Conservation (phyloP, 2,329 filamentous ascomycete genomes). For the Oidium heveae region DNA sequence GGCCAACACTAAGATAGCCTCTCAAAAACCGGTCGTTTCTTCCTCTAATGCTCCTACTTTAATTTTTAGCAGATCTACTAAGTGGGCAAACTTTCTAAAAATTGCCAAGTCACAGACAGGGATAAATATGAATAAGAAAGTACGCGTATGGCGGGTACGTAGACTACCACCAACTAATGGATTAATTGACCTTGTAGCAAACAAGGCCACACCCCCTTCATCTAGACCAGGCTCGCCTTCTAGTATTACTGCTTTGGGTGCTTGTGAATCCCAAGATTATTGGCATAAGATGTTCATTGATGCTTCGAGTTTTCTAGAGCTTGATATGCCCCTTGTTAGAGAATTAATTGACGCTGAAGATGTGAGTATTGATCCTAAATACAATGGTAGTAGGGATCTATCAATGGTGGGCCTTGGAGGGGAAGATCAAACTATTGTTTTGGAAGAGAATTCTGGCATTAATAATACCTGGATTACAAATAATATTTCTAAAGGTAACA, state of each 20-base stretch:
- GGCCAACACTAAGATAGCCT: conserved; percentile 27
- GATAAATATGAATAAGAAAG: conserved; percentile 45
- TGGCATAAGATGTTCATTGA: conserved; percentile 22
- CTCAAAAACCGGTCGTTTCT: conserved; percentile 30
- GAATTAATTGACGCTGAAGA: conserved; percentile 40
- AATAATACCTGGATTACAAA: conserved; percentile 32
- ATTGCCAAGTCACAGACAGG: conserved; percentile 42
- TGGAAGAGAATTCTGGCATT: conserved; percentile 50
- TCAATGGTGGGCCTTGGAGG: conserved; percentile 39
- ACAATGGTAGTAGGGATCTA: conserved; percentile 48
- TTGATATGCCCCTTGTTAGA: conserved; percentile 37
- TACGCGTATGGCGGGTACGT: conserved; percentile 29
- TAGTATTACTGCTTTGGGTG: not conserved
- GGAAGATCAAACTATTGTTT: conserved; percentile 49
- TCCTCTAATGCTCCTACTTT: conserved; percentile 27
- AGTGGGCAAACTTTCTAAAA: conserved; percentile 50
- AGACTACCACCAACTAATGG: conserved; percentile 10
- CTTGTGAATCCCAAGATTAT: conserved; percentile 12
- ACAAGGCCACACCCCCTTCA: conserved; percentile 17
- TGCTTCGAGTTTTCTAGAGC: conserved; percentile 32
- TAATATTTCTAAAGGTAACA: conserved; percentile 13
- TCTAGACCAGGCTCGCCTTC: conserved; percentile 12
- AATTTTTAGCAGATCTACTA: conserved; percentile 44
- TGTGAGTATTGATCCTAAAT: conserved; percentile 45
- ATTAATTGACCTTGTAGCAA: conserved; percentile 16